Evolutionary conservation across 2,329 filamentous ascomycete species (phyloP), one percentile per base, ranked within the genome.

Genomic region (Sporothrix phasma): DNA sequence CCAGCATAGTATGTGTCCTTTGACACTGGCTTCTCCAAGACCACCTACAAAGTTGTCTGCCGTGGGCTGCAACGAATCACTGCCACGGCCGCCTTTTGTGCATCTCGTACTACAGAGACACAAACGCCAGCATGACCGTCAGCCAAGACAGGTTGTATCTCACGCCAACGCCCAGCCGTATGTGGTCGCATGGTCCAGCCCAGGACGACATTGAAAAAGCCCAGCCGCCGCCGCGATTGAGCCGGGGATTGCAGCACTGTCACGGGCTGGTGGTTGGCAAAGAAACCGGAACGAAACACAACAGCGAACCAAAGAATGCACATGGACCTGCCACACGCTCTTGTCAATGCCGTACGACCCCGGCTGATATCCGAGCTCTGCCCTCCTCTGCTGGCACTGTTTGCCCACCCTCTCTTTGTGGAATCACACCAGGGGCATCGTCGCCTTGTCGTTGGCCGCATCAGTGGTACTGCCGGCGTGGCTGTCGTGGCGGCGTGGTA

Each of bases 121-220:
- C 19, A 56, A 68, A 68, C 0, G 60, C 61, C 1, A 56, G 22
- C 5, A 68, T 65, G 17, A 67, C 62, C 17, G 51, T 60, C 61
- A 93, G 76, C 92, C 91, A 96, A 77, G 95, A 96, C 15, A 94
- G 67, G 72, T 96, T 96, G 77, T 96, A 96, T n/a, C n/a, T n/a
- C n/a, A n/a, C 0, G 88, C 86, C 67, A 96, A 85, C 65, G 96
- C 89, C 0, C 89, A 92, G 53, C 91, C 90, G 69, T 92, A 90
- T 0, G 91, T 95, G 3, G 90, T 91, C 17, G 88, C 90, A 76
- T 96, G 65, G 86, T 84, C 92, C 92, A 96, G 63, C 92, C 91
- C 6, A 96, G 80, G 61, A 96, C 80, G 64, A 89, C 86, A 69
- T 95, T 94, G 80, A 96, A 90, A 68, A 96, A 85, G 62, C 89